Conservation (phyloP, 495 filamentous ascomycete species). For the Penicillium robsamsonii region DNA sequence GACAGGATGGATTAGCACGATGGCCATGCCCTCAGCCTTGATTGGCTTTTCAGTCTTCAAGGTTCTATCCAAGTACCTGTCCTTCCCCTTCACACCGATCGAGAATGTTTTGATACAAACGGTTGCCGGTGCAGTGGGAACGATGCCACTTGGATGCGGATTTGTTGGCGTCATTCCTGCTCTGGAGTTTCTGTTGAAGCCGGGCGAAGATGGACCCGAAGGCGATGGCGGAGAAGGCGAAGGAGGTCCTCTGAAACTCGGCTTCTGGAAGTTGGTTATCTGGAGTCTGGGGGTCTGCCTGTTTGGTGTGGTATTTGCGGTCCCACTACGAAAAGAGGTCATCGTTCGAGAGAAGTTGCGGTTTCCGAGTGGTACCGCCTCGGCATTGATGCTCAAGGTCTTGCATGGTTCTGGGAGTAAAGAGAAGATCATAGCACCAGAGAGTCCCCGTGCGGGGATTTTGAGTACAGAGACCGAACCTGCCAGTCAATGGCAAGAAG, state of each 20-base stretch:
- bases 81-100: slow-evolving; percentile 82
- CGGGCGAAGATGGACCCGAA: slow-evolving; percentile 59
- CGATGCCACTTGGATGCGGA: slow-evolving; percentile 94
- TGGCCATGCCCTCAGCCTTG: slow-evolving; percentile 90
- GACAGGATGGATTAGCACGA: slow-evolving; percentile 85
- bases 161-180: slow-evolving; percentile 95
- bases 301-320: slow-evolving; percentile 95
- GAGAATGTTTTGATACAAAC: slow-evolving; percentile 98
- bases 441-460: slow-evolving; percentile 14
- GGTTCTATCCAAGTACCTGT: slow-evolving; percentile 63
- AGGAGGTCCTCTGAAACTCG: slow-evolving; percentile 69
- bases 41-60: slow-evolving; percentile 98
- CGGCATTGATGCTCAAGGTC: slow-evolving; percentile 87
- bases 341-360: slow-evolving; percentile 88
- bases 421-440: slow-evolving; percentile 21
- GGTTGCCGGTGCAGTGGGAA: slow-evolving; percentile 90
- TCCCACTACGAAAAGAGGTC: slow-evolving; percentile 81
- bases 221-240: slow-evolving; percentile 55
- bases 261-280: slow-evolving; percentile 72
- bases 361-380: slow-evolving; percentile 94
- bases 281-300: slow-evolving; percentile 92
- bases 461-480: slow-evolving; percentile 18
- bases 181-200: slow-evolving; percentile 76
- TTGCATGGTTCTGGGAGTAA: slow-evolving; percentile 62
- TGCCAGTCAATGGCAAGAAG: slow-evolving; percentile 8